phyloP scores from a whole-genome alignment of 1,139 yeast genomes.

The Saccharomycopsis hybrid region DNA sequence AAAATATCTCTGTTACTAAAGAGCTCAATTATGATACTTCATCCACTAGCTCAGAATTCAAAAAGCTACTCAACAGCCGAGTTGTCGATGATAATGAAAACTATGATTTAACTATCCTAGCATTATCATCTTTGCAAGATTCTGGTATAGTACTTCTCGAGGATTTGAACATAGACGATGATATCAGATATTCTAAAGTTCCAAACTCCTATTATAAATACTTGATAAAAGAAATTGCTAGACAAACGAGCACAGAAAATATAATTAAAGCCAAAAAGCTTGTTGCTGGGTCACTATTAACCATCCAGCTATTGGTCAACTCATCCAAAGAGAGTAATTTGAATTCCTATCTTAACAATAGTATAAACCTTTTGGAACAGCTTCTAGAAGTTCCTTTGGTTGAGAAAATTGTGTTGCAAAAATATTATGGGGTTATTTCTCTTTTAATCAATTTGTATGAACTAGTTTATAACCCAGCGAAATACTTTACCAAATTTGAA shows the following conservation, averaged over 20 bases:
- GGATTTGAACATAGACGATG: slow-evolving; percentile 14
- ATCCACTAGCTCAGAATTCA: not conserved
- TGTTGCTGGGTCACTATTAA: slow-evolving; percentile 17
- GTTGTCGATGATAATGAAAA: slow-evolving; percentile 14
- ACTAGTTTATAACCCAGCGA: slow-evolving; percentile 5
- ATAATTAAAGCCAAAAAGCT: slow-evolving; percentile 6
- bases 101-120: slow-evolving; percentile 19
- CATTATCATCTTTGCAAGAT: slow-evolving; percentile 15
- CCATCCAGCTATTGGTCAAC: slow-evolving; percentile 14
- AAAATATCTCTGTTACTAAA: slow-evolving; percentile 22
- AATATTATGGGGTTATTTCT: slow-evolving; percentile 14
- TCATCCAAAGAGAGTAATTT: slow-evolving; percentile 9
- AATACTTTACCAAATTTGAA: slow-evolving; percentile 4
- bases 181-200: not conserved
- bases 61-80: slow-evolving; percentile 4
- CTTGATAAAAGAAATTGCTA: not conserved
- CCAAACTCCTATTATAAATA: slow-evolving; percentile 11
- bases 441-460: slow-evolving; percentile 18
- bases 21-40: slow-evolving; percentile 8
- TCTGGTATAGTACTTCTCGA: slow-evolving; percentile 7
- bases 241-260: not conserved
- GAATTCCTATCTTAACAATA: slow-evolving; percentile 12
- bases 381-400: not conserved
- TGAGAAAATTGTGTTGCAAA: not conserved
- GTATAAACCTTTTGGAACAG: slow-evolving; percentile 12